Evolutionary conservation across 1,284 basidiomycete genomes (phyloP).

Genomic region (Pseudozyma flocculosa): DNA sequence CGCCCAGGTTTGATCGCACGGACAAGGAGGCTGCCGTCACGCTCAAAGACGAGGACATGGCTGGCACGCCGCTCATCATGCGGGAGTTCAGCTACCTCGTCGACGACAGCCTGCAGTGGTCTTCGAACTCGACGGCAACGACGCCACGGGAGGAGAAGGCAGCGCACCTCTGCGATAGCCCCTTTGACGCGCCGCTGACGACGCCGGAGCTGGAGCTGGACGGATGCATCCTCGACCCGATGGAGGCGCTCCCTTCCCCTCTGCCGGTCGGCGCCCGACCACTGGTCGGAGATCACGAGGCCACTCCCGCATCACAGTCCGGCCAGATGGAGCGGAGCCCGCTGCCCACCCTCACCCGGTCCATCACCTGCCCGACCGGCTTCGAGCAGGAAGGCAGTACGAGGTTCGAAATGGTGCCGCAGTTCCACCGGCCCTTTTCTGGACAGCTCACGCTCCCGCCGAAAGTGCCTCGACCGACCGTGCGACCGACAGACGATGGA

Average conservation of each 20-base stretch:
- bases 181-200: constrained; percentile 6
- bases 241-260: constrained; percentile 16
- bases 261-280: background rate
- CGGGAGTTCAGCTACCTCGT: constrained; percentile 24
- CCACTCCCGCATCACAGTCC: no score
- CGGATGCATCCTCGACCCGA: constrained; percentile 7
- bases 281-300: no score
- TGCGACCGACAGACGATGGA: no score
- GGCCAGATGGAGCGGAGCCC: no score
- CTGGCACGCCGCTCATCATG: background rate
- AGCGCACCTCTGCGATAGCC: background rate
- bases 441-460: no score
- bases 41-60: no score
- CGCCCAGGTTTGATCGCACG: no score
- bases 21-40: no score
- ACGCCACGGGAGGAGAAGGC: constrained; percentile 5
- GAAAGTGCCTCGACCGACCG: no score
- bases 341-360: background rate
- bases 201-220: constrained; percentile 24
- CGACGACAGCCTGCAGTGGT: constrained; percentile 4
- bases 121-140: constrained; percentile 2
- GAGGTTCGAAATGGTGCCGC: no score
- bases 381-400: no score
- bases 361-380: constrained; percentile 4
- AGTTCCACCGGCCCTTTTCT: no score